These are phyloP conservation scores for Citrus trifoliata DNA, from an alignment of 345 rosid species.

Conservation along the genomic window DNA sequence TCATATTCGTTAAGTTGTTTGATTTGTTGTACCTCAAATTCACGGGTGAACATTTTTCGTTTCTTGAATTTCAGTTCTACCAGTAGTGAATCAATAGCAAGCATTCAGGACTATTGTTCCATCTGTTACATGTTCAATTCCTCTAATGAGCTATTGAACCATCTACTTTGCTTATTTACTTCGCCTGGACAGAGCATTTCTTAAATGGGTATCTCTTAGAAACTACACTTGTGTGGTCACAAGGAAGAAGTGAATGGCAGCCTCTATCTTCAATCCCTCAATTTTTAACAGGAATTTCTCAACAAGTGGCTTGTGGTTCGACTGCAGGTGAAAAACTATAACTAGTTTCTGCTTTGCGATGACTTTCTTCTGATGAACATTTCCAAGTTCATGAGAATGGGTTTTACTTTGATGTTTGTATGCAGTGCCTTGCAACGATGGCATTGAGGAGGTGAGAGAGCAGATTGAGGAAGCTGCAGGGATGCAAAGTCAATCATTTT, in stretches of 20 bases:
- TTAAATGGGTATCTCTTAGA: conserved; percentile 64
- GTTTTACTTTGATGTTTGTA: conserved; percentile 8
- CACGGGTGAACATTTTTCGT: neutral
- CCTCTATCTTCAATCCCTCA: conserved; percentile 70
- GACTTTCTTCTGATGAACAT: neutral
- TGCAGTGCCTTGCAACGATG: conserved; percentile 18
- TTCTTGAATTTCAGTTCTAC: conserved; percentile 12
- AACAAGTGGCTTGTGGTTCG: conserved; percentile 24
- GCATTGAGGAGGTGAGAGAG: conserved; percentile 5
- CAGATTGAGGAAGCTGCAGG: conserved; percentile 14
- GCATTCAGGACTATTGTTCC: conserved; percentile 40
- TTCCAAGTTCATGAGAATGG: conserved; percentile 1
- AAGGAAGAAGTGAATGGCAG: conserved; percentile 85
- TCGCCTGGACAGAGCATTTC: conserved; percentile 81
- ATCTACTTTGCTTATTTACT: conserved; percentile 44
- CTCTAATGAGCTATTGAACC: conserved; percentile 43
- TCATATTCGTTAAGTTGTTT: neutral
- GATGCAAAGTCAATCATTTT: conserved; percentile 17
- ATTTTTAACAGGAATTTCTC: conserved; percentile 48
- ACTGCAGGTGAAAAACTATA: conserved; percentile 36
- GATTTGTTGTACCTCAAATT: neutral
- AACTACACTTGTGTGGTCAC: conserved; percentile 78
- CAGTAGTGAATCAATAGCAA: conserved; percentile 6
- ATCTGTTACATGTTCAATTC: conserved; percentile 41
- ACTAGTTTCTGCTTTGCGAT: neutral